These are phyloP conservation scores for Dentipellis fragilis DNA, from an alignment of 768 basidiomycete genomes.

Conservation along the genomic window DNA sequence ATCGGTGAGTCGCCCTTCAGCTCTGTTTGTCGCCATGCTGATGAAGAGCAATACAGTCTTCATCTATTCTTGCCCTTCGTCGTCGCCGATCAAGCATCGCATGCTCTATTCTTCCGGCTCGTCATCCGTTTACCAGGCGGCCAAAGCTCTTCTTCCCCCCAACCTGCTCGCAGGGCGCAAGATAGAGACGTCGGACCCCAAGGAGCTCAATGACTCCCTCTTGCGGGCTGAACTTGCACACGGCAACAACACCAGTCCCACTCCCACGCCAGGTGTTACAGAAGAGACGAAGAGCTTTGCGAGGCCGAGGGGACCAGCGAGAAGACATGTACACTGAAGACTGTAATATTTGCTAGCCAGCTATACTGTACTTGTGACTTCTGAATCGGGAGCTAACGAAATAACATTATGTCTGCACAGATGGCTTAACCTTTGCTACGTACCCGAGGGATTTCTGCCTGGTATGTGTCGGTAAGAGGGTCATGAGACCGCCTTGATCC, in stretches of 20 bases:
- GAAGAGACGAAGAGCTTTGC: constrained; percentile 48
- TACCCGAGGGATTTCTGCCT: not conserved
- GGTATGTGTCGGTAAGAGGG: not conserved
- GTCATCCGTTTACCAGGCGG: constrained; percentile 42
- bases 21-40: not conserved
- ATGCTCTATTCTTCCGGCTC: constrained; percentile 84
- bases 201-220: constrained; percentile 56
- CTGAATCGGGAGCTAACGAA: not conserved
- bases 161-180: constrained; percentile 42
- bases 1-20: constrained; percentile 36
- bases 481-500: not conserved
- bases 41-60: constrained; percentile 42
- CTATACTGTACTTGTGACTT: not conserved
- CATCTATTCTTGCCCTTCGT: constrained; percentile 84
- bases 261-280: constrained; percentile 12
- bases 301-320: constrained; percentile 57
- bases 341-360: not conserved
- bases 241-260: constrained; percentile 8
- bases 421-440: not conserved
- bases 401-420: not conserved
- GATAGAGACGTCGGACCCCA: constrained; percentile 76
- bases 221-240: constrained; percentile 50
- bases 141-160: constrained; percentile 39
- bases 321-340: constrained; percentile 27
- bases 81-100: constrained; percentile 71